Conservation (phyloP, 192 early-diverging fungal genomes). For the Gamsiella multidivaricata region DNA sequence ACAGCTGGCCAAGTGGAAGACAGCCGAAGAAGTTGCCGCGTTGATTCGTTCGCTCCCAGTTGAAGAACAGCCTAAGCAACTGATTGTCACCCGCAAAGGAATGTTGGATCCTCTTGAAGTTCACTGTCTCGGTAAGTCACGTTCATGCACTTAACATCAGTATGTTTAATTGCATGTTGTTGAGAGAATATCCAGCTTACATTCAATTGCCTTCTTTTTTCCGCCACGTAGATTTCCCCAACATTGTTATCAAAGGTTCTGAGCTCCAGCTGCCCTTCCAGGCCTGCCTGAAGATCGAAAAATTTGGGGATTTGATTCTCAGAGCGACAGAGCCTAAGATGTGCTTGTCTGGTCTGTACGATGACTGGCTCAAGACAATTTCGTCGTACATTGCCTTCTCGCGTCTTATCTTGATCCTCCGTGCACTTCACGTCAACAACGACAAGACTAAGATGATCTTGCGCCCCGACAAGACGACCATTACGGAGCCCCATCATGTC, state of each 20-base stretch:
- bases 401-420: constrained; percentile 93
- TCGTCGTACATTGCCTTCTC: constrained; percentile 99
- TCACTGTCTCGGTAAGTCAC: constrained; percentile 67
- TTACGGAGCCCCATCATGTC: constrained; percentile 96
- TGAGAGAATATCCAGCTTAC: background rate
- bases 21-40: constrained; percentile 99
- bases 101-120: constrained; percentile 99
- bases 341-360: constrained; percentile 89
- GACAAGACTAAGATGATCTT: constrained; percentile 98
- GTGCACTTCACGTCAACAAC: constrained; percentile 97
- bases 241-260: constrained; percentile 98
- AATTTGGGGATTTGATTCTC: constrained; percentile 98
- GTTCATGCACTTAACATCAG: background rate
- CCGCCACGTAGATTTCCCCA: constrained; percentile 90
- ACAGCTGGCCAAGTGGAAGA: constrained; percentile 99
- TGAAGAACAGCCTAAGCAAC: constrained; percentile 99
- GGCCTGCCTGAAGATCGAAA: constrained; percentile 97
- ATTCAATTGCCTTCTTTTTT: constrained; percentile 7
- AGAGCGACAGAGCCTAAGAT: constrained; percentile 99
- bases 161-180: background rate
- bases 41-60: constrained; percentile 98
- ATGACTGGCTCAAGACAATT: constrained; percentile 96
- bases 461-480: constrained; percentile 91
- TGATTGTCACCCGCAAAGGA: constrained; percentile 99
- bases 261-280: constrained; percentile 99